Percentiles rank a stretch among this genome's conserved stretches.
These are phyloP conservation scores for Vitis hybrid DNA, from an alignment of 177 flowering plant genomes.

Conservation along the genomic window DNA sequence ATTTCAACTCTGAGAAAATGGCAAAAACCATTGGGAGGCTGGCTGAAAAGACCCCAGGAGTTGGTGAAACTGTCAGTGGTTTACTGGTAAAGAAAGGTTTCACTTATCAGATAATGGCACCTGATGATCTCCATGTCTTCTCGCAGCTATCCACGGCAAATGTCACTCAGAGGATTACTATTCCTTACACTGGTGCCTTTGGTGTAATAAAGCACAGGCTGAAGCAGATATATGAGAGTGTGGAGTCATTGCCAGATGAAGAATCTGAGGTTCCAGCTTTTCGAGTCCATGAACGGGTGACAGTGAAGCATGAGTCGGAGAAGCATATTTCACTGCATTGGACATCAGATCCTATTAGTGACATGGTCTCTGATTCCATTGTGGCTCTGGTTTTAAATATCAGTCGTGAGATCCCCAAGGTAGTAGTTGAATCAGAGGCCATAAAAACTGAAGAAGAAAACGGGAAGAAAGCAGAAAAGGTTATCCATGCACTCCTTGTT, in stretches of 20 bases:
- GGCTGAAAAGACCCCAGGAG: conserved; percentile 62
- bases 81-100: conserved; percentile 34
- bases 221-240: too few species aligned
- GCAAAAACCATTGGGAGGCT: conserved; percentile 31
- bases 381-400: conserved; percentile 63
- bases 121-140: conserved; percentile 69
- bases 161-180: conserved; percentile 50
- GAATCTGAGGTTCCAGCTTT: conserved; percentile 47
- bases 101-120: conserved; percentile 75
- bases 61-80: conserved; percentile 52
- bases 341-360: too few species aligned
- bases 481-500: conserved; percentile 9
- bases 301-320: conserved; percentile 59
- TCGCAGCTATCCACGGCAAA: conserved; percentile 59
- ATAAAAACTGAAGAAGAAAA: conserved; percentile 3
- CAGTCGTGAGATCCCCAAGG: conserved; percentile 54
- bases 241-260: too few species aligned
- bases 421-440: conserved; percentile 40
- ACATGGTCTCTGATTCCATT: conserved; percentile 28
- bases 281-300: conserved; percentile 57
- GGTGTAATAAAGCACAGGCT: too few species aligned
- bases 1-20: conserved; percentile 59
- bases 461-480: too few species aligned
- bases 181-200: conserved; percentile 43
- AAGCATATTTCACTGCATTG: conserved; percentile 18